These are phyloP conservation scores for Ceratobasidium papillatum DNA, from an alignment of 1,284 basidiomycete species.

Conservation along the genomic window DNA sequence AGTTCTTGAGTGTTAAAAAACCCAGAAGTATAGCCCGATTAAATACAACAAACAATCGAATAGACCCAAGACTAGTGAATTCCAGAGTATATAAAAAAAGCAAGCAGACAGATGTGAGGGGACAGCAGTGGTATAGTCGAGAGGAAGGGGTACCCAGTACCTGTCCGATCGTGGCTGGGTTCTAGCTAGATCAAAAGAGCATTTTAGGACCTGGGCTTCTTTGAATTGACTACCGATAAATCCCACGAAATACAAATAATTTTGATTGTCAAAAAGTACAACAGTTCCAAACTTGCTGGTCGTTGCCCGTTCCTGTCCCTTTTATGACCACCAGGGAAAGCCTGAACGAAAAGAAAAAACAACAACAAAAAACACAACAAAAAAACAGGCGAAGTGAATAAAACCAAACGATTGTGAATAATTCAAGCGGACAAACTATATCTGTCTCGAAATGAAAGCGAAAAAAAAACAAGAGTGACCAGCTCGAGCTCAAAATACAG, in stretches of 20 bases:
- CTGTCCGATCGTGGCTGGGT: constrained; percentile 38
- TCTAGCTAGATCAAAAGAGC: constrained; percentile 25
- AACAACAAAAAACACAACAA: neutral
- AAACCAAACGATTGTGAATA: neutral
- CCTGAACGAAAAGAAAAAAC: neutral
- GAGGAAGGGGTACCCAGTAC: neutral
- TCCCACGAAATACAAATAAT: constrained; percentile 8
- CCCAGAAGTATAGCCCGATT: neutral
- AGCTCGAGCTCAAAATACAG: constrained; percentile 34
- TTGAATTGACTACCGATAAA: constrained; percentile 9
- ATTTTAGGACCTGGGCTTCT: constrained; percentile 15
- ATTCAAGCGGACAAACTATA: neutral
- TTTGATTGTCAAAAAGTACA: constrained; percentile 29
- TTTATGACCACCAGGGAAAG: constrained; percentile 1
- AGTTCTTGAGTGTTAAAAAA: neutral
- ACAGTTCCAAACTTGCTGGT: constrained; percentile 9
- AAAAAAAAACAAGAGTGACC: constrained; percentile 11
- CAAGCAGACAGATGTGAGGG: neutral
- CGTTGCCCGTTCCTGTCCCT: neutral
- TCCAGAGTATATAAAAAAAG: neutral
- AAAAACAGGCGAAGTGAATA: neutral
- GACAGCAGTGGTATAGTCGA: constrained; percentile 18
- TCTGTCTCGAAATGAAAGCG: constrained; percentile 2
- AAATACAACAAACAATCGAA: constrained; percentile 29
- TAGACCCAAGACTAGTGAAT: constrained; percentile 17